Evolutionary conservation across 78 protist genomes (phyloP).

Genomic region (Thecamonas trahens): DNA sequence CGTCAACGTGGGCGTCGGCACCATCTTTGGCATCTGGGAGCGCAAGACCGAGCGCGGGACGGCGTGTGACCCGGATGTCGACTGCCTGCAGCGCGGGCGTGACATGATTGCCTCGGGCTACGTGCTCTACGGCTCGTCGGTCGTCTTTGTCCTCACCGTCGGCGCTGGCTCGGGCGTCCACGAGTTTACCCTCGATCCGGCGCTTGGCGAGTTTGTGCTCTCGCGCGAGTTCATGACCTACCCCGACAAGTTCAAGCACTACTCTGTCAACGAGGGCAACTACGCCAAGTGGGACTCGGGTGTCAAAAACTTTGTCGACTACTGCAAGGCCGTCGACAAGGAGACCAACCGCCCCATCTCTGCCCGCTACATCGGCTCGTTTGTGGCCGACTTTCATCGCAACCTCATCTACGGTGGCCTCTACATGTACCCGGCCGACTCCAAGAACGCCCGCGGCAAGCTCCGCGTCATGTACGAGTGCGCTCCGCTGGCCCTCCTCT

Average conservation of each 20-base stretch:
- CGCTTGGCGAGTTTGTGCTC: conserved; percentile 69
- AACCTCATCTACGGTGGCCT: conserved; percentile 84
- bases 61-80: conserved; percentile 12
- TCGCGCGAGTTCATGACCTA: conserved; percentile 65
- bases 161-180: conserved; percentile 24
- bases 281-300: conserved; percentile 37
- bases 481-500: conserved; percentile 70
- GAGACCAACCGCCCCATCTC: conserved; percentile 19
- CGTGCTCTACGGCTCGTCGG: conserved; percentile 68
- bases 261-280: conserved; percentile 82
- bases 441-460: conserved; percentile 35
- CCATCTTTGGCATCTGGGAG: conserved; percentile 81
- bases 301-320: conserved; percentile 9
- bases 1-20: conserved; percentile 68
- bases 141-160: conserved; percentile 64
- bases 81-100: conserved; percentile 32
- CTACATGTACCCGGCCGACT: conserved; percentile 77
- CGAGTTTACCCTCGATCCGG: conserved; percentile 56
- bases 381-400: conserved; percentile 89
- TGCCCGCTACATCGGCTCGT: conserved; percentile 72
- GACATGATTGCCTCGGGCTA: conserved; percentile 64
- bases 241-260: conserved; percentile 33
- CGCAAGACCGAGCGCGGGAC: no score
- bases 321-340: conserved; percentile 23
- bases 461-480: conserved; percentile 58